Base-by-base conservation (phyloP, 2,329 filamentous ascomycete genomes). In the Diaporthe nobilis region DNA sequence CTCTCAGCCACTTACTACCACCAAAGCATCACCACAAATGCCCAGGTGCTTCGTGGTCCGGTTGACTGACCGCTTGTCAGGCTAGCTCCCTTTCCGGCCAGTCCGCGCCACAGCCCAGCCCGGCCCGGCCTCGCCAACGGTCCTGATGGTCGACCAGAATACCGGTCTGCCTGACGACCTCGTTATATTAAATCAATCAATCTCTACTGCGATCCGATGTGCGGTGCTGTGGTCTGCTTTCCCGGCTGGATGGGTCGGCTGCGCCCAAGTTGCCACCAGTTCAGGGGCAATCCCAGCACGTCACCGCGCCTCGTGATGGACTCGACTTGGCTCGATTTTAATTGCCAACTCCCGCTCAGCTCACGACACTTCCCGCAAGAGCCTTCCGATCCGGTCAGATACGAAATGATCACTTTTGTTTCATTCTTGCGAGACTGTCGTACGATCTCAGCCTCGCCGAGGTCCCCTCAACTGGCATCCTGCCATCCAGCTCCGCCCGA, bases 311-410 rank as follows among this genome's bases (percentile, higher is more conserved):
- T 51, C 28, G 55, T 60, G 42, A 72, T 61, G 58, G 55, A 28
- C 70, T 61, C 70, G 49, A 61, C 57, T 42, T 4, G 55, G 28
- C 71, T 72, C 71, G 49, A 63, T 72, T 63, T 72, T n/a, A n/a
- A 37, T 37, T 53, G 47, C 47, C 63, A 68, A 39, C 22, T 49
- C 47, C 28, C 31, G 28, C 39, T 68, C 63, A 68, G 63, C 63
- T 68, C 63, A 51, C 17, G n/a, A n/a, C 61, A 37, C n/a, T 49
- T 6, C 28, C 28, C 28, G 51, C 25, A 8, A 51, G 44, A 47
- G 60, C 60, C 60, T 65, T 17, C 20, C 61, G 28, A 20, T 37
- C 42, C 61, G 17, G 42, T 22, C 44, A 20, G 63, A 51, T n/a
- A 68, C 44, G 47, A 39, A n/a, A 39, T 9, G 13, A 34, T 53